A percentile compares a stretch with the other conserved stretches of the same genome.
Conservation (phyloP, 805 yeast genomes). For the Cyberlindnera bimundalis region DNA sequence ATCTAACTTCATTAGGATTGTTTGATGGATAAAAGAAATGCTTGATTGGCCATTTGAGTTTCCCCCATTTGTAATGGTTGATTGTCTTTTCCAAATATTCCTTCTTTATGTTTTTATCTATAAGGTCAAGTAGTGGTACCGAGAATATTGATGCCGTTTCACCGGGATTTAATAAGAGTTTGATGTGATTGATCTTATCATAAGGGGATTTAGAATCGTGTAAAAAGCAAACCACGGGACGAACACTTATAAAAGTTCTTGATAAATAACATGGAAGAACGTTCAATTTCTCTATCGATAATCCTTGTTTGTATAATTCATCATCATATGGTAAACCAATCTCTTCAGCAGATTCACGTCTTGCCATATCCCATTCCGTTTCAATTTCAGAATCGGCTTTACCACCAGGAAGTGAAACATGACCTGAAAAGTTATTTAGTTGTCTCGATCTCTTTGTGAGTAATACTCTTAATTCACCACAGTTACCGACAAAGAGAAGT, state of each 20-base stretch:
- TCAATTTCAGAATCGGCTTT: constrained; percentile 72
- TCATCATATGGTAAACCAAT: constrained; percentile 64
- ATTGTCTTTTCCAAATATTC: constrained; percentile 33
- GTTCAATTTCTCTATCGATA: constrained; percentile 56
- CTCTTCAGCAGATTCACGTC: constrained; percentile 86
- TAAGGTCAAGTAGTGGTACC: constrained; percentile 63
- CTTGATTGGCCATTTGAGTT: constrained; percentile 61
- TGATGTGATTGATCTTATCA: constrained; percentile 30
- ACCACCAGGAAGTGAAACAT: constrained; percentile 92
- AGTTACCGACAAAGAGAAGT: constrained; percentile 65
- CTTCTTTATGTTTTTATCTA: constrained; percentile 24
- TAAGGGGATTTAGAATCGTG: constrained; percentile 28
- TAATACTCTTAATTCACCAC: constrained; percentile 73
- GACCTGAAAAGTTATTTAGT: constrained; percentile 78
- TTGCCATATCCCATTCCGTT: constrained; percentile 65
- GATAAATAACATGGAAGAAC: constrained; percentile 77
- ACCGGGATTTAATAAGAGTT: constrained; percentile 64
- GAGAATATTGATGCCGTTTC: constrained; percentile 71
- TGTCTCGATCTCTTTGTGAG: constrained; percentile 73
- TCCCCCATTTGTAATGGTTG: constrained; percentile 60
- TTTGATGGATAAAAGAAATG: constrained; percentile 57
- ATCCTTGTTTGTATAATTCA: constrained; percentile 42
- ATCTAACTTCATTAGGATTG: constrained; percentile 52
- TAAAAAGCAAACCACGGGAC: constrained; percentile 73
- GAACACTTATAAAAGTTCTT: constrained; percentile 76